Evolutionary conservation across 345 rosid genomes (phyloP), one percentile per base, ranked within the genome.

Genomic region (Pelargonium nanum): DNA sequence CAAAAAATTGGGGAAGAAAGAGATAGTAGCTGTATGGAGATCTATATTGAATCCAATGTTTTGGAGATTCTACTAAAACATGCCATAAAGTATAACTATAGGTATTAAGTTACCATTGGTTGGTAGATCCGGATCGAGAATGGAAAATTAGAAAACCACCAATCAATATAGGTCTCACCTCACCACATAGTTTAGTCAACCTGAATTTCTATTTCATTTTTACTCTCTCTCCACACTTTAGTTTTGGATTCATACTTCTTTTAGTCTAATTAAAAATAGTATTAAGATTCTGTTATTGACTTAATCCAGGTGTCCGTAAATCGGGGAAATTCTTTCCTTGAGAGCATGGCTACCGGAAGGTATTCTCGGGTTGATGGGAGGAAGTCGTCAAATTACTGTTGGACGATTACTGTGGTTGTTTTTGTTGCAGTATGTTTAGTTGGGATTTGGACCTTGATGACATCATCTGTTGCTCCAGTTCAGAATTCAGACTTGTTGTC

Each of bases 391-490:
- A 72, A 74, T 59, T 79, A 78, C 72, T 83, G 89, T 62, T 83
- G 85, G 17, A 81, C 87, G 16, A 77, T 85, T 66, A 76, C 80
- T 26, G 61, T 85, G 23, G 85, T 77, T 56, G 80, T 78, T n/a
- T 48, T 89, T 60, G 84, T 86, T 64, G 78, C 83, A 53, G 68
- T 89, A 10, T 79, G 83, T 76, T 76, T 92, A 66, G 81, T 86
- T 67, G 98, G 95, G 22, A 77, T 80, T 28, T 92, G 98, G 96
- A 85, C 80, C 85, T 75, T 86, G 67, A 83, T 87, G 77, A 81
- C 96, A n/a, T 82, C 95, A 12, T 79, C 88, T 56, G 64, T 79
- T 55, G 78, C 72, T 60, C 83, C 85, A 17, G 65, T 74, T 21
- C 78, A 69, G 71, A 68, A 65, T 62, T 53, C 75, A 22, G 74